Evolutionary conservation across 768 basidiomycete species (phyloP).

Genomic region (Dioszegia aurantiaca): DNA sequence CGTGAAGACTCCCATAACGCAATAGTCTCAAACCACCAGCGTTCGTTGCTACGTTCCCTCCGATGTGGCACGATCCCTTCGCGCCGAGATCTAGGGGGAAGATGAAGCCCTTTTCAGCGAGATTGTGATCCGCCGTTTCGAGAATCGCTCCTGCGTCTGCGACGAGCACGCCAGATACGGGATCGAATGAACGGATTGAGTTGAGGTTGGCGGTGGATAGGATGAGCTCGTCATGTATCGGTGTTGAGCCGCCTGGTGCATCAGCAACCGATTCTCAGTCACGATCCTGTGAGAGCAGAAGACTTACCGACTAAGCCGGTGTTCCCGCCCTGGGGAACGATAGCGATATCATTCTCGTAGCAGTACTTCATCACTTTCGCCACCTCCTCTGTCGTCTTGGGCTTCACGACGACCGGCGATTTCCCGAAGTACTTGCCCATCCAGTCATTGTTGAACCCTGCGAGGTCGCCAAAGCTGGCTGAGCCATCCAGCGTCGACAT

Average conservation of each 20-base stretch:
- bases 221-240: slow-evolving; percentile 80
- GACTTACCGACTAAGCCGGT: slow-evolving; percentile 83
- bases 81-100: slow-evolving; percentile 96
- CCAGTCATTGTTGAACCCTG: slow-evolving; percentile 85
- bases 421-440: slow-evolving; percentile 90
- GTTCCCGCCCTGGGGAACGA: slow-evolving; percentile 97
- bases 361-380: slow-evolving; percentile 85
- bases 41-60: slow-evolving; percentile 94
- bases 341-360: slow-evolving; percentile 71
- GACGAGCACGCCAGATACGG: slow-evolving; percentile 71
- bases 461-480: slow-evolving; percentile 60
- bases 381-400: slow-evolving; percentile 82
- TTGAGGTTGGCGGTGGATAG: slow-evolving; percentile 80
- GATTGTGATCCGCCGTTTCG: slow-evolving; percentile 77
- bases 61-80: slow-evolving; percentile 97
- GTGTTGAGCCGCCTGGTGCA: slow-evolving; percentile 68
- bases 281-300: not conserved
- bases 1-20: slow-evolving; percentile 91
- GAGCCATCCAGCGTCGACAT: slow-evolving; percentile 51
- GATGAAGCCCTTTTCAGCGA: slow-evolving; percentile 83
- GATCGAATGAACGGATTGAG: slow-evolving; percentile 56
- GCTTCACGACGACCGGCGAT: slow-evolving; percentile 80
- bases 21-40: slow-evolving; percentile 93
- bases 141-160: slow-evolving; percentile 94
- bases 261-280: not conserved